Base-by-base conservation (phyloP, 1,139 yeast genomes). In the Diutina neorugosa region DNA sequence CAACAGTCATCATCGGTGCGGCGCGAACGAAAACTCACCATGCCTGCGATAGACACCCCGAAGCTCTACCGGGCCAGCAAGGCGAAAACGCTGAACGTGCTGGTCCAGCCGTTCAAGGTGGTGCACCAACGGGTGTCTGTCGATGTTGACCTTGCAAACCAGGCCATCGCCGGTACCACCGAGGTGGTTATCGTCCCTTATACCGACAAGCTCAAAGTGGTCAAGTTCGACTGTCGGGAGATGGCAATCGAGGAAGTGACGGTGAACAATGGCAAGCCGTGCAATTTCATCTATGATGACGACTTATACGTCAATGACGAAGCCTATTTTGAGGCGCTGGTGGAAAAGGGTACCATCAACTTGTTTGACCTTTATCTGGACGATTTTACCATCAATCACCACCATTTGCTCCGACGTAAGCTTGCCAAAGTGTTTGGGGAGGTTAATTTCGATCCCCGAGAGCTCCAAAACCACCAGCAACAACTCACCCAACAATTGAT, bases 151-250 rank as follows among this genome's bases (percentile, higher is more conserved):
- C 66, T 86, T 47, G 75, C 82, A 20, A 68, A 70, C 44, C 76
- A 77, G 55, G 62, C 66, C 21, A 67, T 84, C 11, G 67, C 67
- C n/a, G 98, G 98, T 14, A 76, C 80, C 60, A 89, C 98, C 0
- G 97, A 90, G 63, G 69, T 93, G 42, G 85, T 94, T 1, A 72
- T 91, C 14, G 71, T 87, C 21, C 97, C 98, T 0, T 71, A 82
- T 2, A 80, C 83, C 19, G 78, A 80, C 11, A 65, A 72, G 1
- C 68, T 91, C 49, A 80, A 78, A 53, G 71, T 73, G 14, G 73
- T 93, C 37, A 78, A 80, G 54, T 70, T 93, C 53, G 98, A 93
- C 65, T 88, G 96, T 58, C 80, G 96, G 55, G 91, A 88, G 56
- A 78, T 89, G 69, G 71, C 70, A 51, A 79, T 91, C 46, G 75